Evolutionary conservation across 768 basidiomycete species (phyloP), one percentile per base, ranked within the genome.

Genomic region (Brasilioporus rufonigricans): DNA sequence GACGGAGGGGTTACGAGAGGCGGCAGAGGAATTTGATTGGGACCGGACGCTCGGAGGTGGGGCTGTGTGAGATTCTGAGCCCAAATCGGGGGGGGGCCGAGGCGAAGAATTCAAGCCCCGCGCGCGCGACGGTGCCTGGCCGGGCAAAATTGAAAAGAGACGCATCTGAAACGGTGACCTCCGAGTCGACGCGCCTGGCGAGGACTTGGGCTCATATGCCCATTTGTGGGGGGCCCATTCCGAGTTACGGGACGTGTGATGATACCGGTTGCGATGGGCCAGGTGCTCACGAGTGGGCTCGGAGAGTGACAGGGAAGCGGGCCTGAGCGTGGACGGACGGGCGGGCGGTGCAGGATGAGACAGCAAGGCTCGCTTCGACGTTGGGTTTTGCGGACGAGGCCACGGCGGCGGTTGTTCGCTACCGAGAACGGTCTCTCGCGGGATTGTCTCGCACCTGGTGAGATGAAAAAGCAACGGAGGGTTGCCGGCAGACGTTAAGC

Each of bases 381-480:
- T 4, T 68, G 62, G 26, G 33, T 36, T n/a, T 29, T 49, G 36
- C n/a, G 26, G n/a, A 45, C 27, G 40, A 47, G 40, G 32, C 1
- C n/a, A 18, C 26, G 38, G 7, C 55, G 70, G 67, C 53, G 62
- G 64, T 55, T 70, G 59, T 71, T 74, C 73, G 74, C 73, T 73
- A 65, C 71, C 71, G 71, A 71, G 46, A 64, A 62, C 31, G 60
- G 61, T 51, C 61, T 64, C 70, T 70, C 70, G 64, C 65, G 57
- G 67, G 61, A 64, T 62, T 60, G 60, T 57, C 61, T 64, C 61
- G 58, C 64, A 59, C 58, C 58, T 60, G 61, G 48, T 65, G 61
- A 68, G 65, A 66, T 62, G 62, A 65, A 67, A 61, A 61, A 44
- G 52, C 59, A 56, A 58, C 62, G 60, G 49, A 60, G 58, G 53